Evolutionary conservation across 139 green algal species (phyloP).

Genomic region (Chlamydomonas eustigma): DNA sequence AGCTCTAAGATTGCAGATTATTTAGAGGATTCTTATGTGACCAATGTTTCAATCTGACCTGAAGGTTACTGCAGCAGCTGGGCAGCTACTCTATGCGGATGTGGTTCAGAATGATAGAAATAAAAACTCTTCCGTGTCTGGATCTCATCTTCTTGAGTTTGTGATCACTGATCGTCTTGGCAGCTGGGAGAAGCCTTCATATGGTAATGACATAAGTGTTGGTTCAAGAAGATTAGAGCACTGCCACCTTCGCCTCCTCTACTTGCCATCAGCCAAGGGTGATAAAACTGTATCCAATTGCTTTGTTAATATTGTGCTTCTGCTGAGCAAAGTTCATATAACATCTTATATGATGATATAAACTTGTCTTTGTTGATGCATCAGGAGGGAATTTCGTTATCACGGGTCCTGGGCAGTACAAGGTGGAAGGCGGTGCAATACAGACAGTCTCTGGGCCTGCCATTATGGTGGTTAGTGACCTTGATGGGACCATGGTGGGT

Average conservation of each 20-base stretch:
- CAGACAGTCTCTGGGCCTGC: neutral
- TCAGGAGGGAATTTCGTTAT: conserved; percentile 4
- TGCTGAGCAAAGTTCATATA: neutral
- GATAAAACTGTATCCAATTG: neutral
- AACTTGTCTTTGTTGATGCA: neutral
- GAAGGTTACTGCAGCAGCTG: neutral
- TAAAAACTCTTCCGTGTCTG: no score
- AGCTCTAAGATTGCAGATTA: no score
- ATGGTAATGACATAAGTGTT: neutral
- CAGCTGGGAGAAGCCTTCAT: neutral
- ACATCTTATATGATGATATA: no score
- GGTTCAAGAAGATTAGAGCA: neutral
- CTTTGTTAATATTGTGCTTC: neutral
- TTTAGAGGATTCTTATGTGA: no score
- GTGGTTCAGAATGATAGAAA: neutral
- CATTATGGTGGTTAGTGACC: conserved; percentile 57
- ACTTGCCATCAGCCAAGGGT: no score
- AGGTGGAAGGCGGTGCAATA: neutral
- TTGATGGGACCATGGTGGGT: conserved; percentile 55
- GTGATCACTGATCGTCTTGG: neutral
- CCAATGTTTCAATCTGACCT: neutral
- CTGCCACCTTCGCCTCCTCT: neutral
- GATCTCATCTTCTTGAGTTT: neutral
- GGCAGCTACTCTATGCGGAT: neutral
- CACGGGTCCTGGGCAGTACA: conserved; percentile 4